These are phyloP conservation scores for Myochromella boudieri DNA, from an alignment of 768 basidiomycete species.

Conservation along the genomic window DNA sequence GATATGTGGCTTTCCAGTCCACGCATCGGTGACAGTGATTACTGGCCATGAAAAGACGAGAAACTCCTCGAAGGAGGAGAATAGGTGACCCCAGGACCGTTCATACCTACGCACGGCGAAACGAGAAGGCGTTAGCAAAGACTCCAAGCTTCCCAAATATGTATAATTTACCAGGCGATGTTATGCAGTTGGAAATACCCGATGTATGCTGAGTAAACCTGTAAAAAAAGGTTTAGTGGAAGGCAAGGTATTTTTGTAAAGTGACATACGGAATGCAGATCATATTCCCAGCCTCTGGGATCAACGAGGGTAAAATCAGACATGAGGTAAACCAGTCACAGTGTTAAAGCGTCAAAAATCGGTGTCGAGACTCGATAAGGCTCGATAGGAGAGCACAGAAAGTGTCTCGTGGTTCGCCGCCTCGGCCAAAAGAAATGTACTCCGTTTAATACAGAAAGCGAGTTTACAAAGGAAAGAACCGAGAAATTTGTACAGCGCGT, in stretches of 20 bases:
- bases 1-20: constrained; percentile 74
- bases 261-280: constrained; percentile 68
- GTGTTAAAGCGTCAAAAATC: no score
- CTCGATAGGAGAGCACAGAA: no score
- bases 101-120: constrained; percentile 62
- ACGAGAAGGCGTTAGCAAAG: constrained; percentile 1
- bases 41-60: constrained; percentile 83
- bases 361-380: not conserved
- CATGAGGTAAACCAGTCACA: constrained; percentile 43
- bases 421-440: no score
- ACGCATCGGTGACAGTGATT: constrained; percentile 71
- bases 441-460: no score
- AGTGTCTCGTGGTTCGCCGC: no score
- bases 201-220: constrained; percentile 76
- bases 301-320: constrained; percentile 73
- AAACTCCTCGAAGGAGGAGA: constrained; percentile 78
- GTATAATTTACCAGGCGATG: constrained; percentile 55
- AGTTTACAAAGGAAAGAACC: no score
- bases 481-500: no score
- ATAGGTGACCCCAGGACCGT: constrained; percentile 75
- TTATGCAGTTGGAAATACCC: constrained; percentile 73
- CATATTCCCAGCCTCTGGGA: constrained; percentile 77
- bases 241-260: not conserved
- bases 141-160: constrained; percentile 38
- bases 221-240: not conserved